These are phyloP conservation scores for Adansonia grandidieri DNA, from an alignment of 441 rosid genomes.

Conservation along the genomic window DNA sequence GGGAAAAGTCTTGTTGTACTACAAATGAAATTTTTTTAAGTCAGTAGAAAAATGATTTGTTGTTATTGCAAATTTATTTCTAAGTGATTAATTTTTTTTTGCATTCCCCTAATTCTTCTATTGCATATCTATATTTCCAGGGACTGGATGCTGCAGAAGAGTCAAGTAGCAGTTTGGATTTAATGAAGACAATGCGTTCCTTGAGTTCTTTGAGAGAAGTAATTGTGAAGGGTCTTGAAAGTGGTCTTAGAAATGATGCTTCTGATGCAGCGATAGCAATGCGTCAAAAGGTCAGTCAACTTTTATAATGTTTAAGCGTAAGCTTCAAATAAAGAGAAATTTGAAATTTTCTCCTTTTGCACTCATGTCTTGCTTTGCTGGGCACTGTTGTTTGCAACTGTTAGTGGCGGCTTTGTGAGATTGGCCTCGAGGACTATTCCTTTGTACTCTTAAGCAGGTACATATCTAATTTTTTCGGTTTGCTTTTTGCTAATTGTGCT, in stretches of 20 bases:
- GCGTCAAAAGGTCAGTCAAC: slow-evolving; percentile 80
- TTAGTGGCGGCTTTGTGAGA: slow-evolving; percentile 99
- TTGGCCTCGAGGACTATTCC: slow-evolving; percentile 93
- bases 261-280: slow-evolving; percentile 88
- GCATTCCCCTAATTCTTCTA: neutral
- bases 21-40: neutral
- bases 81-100: neutral
- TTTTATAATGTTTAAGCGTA: slow-evolving; percentile 12
- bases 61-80: slow-evolving; percentile 12
- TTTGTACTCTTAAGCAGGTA: slow-evolving; percentile 97
- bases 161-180: slow-evolving; percentile 46
- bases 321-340: slow-evolving; percentile 28
- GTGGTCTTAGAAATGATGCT: slow-evolving; percentile 94
- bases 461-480: neutral
- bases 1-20: neutral
- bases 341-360: slow-evolving; percentile 17
- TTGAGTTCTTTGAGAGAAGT: slow-evolving; percentile 67
- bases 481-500: slow-evolving; percentile 8
- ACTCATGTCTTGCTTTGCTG: slow-evolving; percentile 11
- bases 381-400: slow-evolving; percentile 25
- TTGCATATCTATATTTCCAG: slow-evolving; percentile 43
- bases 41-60: neutral
- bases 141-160: slow-evolving; percentile 61
- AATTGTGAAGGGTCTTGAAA: slow-evolving; percentile 77
- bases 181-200: slow-evolving; percentile 71